Conservation (phyloP, 1,139 yeast species). For the Scheffersomyces quercinus region DNA sequence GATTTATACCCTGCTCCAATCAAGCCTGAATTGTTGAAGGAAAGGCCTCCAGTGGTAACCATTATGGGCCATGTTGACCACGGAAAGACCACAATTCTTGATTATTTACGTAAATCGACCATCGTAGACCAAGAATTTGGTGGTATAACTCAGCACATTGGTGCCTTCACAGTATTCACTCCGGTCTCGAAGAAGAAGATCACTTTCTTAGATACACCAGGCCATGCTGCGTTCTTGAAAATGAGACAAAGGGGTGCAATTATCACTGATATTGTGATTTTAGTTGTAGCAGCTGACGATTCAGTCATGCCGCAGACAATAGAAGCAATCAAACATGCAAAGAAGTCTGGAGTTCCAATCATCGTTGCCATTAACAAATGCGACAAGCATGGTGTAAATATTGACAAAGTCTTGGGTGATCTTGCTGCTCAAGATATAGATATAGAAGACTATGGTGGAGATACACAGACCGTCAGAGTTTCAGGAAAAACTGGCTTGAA, state of each 20-base stretch:
- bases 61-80: slow-evolving; percentile 99
- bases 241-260: slow-evolving; percentile 98
- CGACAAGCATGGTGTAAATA: slow-evolving; percentile 75
- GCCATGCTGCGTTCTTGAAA: slow-evolving; percentile 94
- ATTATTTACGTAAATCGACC: slow-evolving; percentile 78
- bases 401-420: slow-evolving; percentile 75
- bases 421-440: slow-evolving; percentile 76
- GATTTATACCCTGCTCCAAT: slow-evolving; percentile 56
- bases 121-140: slow-evolving; percentile 88
- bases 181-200: slow-evolving; percentile 73
- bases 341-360: slow-evolving; percentile 78
- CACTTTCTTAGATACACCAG: slow-evolving; percentile 95
- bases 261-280: slow-evolving; percentile 85
- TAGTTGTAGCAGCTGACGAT: slow-evolving; percentile 98
- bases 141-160: slow-evolving; percentile 97
- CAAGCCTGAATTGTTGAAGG: slow-evolving; percentile 48
- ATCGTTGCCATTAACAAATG: slow-evolving; percentile 93
- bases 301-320: slow-evolving; percentile 97
- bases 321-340: slow-evolving; percentile 94
- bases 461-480: slow-evolving; percentile 83
- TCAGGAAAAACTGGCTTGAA: slow-evolving; percentile 83
- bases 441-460: slow-evolving; percentile 94
- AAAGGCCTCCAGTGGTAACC: slow-evolving; percentile 92
- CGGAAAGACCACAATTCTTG: slow-evolving; percentile 94
- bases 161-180: slow-evolving; percentile 87